Evolutionary conservation across 805 yeast genomes (phyloP).

Genomic region (Metschnikowia santaceciliae): DNA sequence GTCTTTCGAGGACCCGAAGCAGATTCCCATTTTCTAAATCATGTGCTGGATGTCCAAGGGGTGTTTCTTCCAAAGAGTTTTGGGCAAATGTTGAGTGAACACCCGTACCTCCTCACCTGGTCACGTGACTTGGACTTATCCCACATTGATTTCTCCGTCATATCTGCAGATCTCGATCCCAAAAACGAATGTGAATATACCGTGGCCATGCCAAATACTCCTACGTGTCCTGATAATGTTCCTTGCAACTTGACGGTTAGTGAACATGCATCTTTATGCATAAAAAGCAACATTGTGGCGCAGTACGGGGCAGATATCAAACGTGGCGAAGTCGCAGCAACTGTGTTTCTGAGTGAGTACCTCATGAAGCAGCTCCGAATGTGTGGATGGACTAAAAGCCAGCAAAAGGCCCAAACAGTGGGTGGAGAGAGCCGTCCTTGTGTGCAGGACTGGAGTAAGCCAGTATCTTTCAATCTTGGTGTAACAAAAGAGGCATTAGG

Average conservation of each 20-base stretch:
- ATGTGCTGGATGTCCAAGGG: conserved; percentile 8
- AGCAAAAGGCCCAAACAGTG: not conserved
- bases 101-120: conserved; percentile 9
- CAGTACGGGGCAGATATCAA: not conserved
- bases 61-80: conserved; percentile 7
- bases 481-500: too few relatives aligned
- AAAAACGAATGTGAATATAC: not conserved
- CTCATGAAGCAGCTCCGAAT: conserved; percentile 1
- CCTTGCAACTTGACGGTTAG: not conserved
- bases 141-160: not conserved
- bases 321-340: not conserved
- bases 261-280: conserved; percentile 1
- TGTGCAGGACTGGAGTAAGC: not conserved
- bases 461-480: not conserved
- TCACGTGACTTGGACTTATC: conserved; percentile 7
- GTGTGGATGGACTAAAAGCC: not conserved
- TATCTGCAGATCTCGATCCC: conserved; percentile 1
- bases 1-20: not conserved
- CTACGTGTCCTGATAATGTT: not conserved
- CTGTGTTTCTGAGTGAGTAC: conserved; percentile 3
- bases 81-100: not conserved
- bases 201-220: not conserved
- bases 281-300: not conserved
- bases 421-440: not conserved
- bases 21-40: conserved; percentile 5